Conservation (phyloP, 805 yeast genomes). For the Hanseniaspora vineae region DNA sequence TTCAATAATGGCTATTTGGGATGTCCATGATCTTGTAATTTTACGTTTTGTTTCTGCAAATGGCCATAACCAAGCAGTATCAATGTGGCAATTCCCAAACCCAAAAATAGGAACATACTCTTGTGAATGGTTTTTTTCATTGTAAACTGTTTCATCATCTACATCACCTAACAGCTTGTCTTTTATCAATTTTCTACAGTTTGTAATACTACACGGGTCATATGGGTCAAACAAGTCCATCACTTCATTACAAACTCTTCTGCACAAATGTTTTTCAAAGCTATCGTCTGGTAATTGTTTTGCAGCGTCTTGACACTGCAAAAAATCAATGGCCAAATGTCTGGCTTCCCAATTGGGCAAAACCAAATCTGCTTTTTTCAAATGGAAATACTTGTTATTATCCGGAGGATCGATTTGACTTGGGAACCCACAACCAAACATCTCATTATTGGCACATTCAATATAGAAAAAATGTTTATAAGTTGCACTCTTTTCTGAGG, state of each 20-base stretch:
- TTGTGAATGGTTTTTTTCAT: constrained; percentile 25
- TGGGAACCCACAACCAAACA: constrained; percentile 68
- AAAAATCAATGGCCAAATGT: constrained; percentile 64
- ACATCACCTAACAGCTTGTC: constrained; percentile 47
- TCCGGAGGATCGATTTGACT: constrained; percentile 56
- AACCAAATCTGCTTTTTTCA: constrained; percentile 62
- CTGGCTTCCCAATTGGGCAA: constrained; percentile 75
- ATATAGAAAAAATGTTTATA: constrained; percentile 48
- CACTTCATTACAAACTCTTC: constrained; percentile 65
- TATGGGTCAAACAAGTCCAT: constrained; percentile 72
- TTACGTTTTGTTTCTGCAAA: constrained; percentile 91
- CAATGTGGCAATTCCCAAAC: constrained; percentile 92
- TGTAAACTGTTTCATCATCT: constrained; percentile 41
- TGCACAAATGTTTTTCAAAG: constrained; percentile 78
- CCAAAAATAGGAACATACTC: constrained; percentile 54
- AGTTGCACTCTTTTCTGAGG: background rate
- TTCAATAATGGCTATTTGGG: constrained; percentile 75
- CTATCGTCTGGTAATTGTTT: constrained; percentile 63
- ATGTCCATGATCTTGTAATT: constrained; percentile 89
- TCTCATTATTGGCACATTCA: constrained; percentile 88
- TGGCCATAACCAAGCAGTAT: constrained; percentile 99
- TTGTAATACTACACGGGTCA: constrained; percentile 41
- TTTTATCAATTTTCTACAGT: constrained; percentile 57
- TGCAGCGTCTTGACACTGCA: constrained; percentile 85
- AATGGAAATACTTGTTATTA: constrained; percentile 55